Base-by-base conservation (phyloP, 148 eudicot species). In the Cornus kousa region DNA sequence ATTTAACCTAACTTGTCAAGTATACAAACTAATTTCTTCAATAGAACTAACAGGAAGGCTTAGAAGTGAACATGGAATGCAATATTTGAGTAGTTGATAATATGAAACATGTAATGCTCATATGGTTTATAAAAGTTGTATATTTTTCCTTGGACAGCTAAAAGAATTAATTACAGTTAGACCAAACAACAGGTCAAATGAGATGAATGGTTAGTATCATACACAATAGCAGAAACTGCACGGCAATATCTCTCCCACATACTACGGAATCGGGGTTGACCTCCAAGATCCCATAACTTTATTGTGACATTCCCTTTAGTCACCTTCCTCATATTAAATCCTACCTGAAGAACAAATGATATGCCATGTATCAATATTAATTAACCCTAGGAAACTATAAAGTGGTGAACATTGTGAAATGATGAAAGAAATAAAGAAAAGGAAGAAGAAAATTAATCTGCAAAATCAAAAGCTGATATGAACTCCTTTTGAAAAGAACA, bases 161-260 rank as follows among this genome's bases (percentile, higher is more conserved):
- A 13, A 11, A 35, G 32, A 35, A 13, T 19, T 35, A 2, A 74
- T 35, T 12, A 74, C 12, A n/a, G 4, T 35, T 59, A 35, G 37
- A 35, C 11, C 12, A 74, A 77, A 37, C 22, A 32, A 50, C 22
- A 46, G 59, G 69, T 70, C 77, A 71, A 67, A 31, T 65, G n/a
- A 71, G 37, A 75, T 16, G 20, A 50, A 71, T 59, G 73, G 66
- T 65, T 31, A 73, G 78, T 31, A 39, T 50, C 97, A 82, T 96
- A 96, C 99, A 96, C 99, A 68, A 96, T 96, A 78, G 99, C 98
- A 79, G 98, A 96, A 82, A 96, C 98, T 78, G 99, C 97, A 87
- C 99, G 99, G 67, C 98, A 94, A 66, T 96, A 96, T 93, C 99
- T 89, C 89, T 96, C 99, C 99, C 99, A 96, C 99, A 96, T 96